These are phyloP conservation scores for Botrytis galanthina DNA, from an alignment of 2,329 filamentous ascomycete genomes.

Conservation along the genomic window DNA sequence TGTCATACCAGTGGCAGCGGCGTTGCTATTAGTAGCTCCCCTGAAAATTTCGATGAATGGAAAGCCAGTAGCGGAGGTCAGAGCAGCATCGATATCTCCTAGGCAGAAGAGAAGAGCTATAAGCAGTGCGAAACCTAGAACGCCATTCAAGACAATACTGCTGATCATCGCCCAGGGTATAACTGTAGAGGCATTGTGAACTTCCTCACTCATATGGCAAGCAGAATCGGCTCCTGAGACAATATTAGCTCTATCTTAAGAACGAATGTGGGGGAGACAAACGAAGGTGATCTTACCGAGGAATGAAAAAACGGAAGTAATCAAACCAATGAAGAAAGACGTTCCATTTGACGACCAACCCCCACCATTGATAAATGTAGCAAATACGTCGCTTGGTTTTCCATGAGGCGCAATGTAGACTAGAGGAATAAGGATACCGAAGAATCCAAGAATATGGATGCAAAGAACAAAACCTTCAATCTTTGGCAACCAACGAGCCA, in stretches of 20 bases:
- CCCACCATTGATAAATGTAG: constrained; percentile 37
- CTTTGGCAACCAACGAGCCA: constrained; percentile 41
- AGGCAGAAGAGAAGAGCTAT: constrained; percentile 40
- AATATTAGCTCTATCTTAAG: neutral
- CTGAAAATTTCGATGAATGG: constrained; percentile 53
- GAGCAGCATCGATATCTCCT: constrained; percentile 39
- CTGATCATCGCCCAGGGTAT: constrained; percentile 42
- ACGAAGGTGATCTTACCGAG: constrained; percentile 10
- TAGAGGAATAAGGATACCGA: constrained; percentile 44
- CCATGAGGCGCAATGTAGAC: constrained; percentile 32
- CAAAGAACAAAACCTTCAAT: constrained; percentile 46
- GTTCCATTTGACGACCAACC: constrained; percentile 36
- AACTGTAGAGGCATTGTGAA: constrained; percentile 18
- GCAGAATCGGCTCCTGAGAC: constrained; percentile 15
- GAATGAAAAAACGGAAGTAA: constrained; percentile 17
- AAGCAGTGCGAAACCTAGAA: constrained; percentile 44
- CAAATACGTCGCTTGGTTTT: constrained; percentile 33
- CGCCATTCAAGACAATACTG: constrained; percentile 47
- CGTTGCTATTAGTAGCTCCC: constrained; percentile 45
- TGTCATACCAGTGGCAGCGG: constrained; percentile 48
- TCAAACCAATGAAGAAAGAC: constrained; percentile 40
- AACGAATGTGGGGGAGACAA: neutral
- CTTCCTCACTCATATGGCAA: constrained; percentile 23
- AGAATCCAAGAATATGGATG: constrained; percentile 46
- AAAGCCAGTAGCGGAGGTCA: constrained; percentile 42